Evolutionary conservation across 306 rosid species (phyloP), one percentile per base, ranked within the genome.

Genomic region (Hippophae rhamnoides): DNA sequence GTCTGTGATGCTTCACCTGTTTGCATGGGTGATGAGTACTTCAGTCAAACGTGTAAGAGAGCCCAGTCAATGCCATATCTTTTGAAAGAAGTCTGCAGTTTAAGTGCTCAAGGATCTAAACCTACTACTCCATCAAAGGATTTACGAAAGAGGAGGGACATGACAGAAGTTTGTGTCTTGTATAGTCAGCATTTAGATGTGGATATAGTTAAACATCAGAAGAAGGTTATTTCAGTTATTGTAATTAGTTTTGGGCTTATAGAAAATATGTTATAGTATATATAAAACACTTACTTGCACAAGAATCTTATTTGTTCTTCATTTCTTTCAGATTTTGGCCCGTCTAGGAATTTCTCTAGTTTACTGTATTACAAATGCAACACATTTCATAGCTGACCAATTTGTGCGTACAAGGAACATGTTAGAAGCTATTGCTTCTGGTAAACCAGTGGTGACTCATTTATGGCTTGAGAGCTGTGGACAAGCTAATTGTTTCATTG

Each of bases 391-490:
- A 57, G 89, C 99, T 9, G 90, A 88, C 77, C 75, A 84, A 57
- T 93, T 93, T 72, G 81, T 86, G 68, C 93, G 95, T 5, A 88
- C 97, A 27, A 84, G 94, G 69, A 93, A 88, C 77, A 84, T 93
- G 94, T 73, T 93, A 67, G 94, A 84, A 75, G 97, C 99, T 57
- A 93, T 93, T 62, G 94, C 99, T 69, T 74, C 61, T 49, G 90
- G 95, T 42, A 88, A 93, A 78, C 90, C 82, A 50, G 99, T 93
- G 66, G 97, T 93, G 52, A 86, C 95, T n/a, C 97, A 78, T 78
- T 76, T 70, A 62, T 93, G 99, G 99, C 72, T 93, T 43, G 90
- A 88, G 61, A 86, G 89, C 75, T 93, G 97, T 70, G 99, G 97
- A 56, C 90, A 88, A 83, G 95, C 97, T 50, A 79, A 74, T 66